These are phyloP conservation scores for Gaertneriomyces sp. DNA, from an alignment of 192 early-diverging fungal species.

Conservation along the genomic window DNA sequence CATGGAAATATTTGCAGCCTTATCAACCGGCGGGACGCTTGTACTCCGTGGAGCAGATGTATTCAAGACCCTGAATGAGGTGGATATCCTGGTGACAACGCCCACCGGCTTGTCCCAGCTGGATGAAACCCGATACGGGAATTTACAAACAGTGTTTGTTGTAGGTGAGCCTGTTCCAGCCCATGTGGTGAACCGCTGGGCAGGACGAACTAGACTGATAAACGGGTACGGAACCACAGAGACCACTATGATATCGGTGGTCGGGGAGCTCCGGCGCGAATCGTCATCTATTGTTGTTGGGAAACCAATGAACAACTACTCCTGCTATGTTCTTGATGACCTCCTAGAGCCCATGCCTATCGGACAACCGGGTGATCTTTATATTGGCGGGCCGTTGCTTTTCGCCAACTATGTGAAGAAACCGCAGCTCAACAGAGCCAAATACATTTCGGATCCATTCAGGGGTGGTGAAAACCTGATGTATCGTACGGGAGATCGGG, in stretches of 20 bases:
- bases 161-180: conserved; percentile 4
- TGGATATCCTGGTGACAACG: not conserved
- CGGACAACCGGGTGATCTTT: conserved; percentile 43
- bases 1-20: conserved; percentile 5
- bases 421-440: not conserved
- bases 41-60: not conserved
- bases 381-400: conserved; percentile 27
- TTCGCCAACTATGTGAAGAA: not conserved
- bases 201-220: not conserved
- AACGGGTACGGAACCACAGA: conserved; percentile 34
- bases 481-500: conserved; percentile 31
- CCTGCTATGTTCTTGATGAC: conserved; percentile 16
- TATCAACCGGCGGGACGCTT: conserved; percentile 2
- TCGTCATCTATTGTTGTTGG: conserved; percentile 4
- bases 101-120: conserved; percentile 4
- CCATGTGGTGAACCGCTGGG: conserved; percentile 16
- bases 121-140: not conserved
- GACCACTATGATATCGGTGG: not conserved
- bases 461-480: not conserved
- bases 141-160: conserved; percentile 6
- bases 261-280: too few species aligned
- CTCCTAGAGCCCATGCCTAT: conserved; percentile 31
- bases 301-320: conserved; percentile 3
- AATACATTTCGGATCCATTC: not conserved
- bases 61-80: not conserved